These are phyloP conservation scores for Mycena crocata DNA, from an alignment of 768 basidiomycete species.

Conservation along the genomic window DNA sequence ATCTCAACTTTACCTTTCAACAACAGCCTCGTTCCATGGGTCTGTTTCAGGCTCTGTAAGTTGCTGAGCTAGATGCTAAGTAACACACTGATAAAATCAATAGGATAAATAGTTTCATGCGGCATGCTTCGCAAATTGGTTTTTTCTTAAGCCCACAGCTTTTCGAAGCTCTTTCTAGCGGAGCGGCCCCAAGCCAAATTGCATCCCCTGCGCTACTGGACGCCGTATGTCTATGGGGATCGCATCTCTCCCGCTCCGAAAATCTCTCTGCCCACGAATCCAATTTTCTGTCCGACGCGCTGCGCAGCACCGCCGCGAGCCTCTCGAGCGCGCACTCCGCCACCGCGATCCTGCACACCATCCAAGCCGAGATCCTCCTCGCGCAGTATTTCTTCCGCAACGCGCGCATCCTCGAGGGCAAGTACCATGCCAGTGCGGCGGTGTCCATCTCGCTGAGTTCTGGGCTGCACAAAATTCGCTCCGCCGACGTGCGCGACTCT, in stretches of 20 bases:
- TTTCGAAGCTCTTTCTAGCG: slow-evolving; percentile 15
- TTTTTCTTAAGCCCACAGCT: slow-evolving; percentile 26
- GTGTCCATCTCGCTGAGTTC: slow-evolving; percentile 26
- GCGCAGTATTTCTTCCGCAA: slow-evolving; percentile 31
- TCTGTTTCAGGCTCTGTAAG: slow-evolving; percentile 9
- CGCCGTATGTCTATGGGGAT: slow-evolving; percentile 28
- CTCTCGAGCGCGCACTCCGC: slow-evolving; percentile 14
- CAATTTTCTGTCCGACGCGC: slow-evolving; percentile 20
- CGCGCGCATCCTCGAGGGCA: slow-evolving; percentile 28
- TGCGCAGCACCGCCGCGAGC: slow-evolving; percentile 5
- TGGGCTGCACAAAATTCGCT: slow-evolving; percentile 29
- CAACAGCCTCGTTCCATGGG: neutral
- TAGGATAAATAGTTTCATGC: slow-evolving; percentile 4
- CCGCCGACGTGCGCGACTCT: slow-evolving; percentile 1
- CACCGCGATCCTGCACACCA: slow-evolving; percentile 19
- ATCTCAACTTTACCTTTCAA: neutral
- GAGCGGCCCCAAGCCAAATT: slow-evolving; percentile 8
- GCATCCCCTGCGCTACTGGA: slow-evolving; percentile 24
- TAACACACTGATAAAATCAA: neutral
- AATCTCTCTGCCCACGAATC: neutral
- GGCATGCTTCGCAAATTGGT: slow-evolving; percentile 3
- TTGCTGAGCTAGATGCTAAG: neutral
- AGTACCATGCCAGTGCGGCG: slow-evolving; percentile 28
- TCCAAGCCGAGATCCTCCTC: slow-evolving; percentile 34
- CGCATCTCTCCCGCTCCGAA: slow-evolving; percentile 25